phyloP scores from a whole-genome alignment of 345 rosid genomes.

The Dimocarpus longan region DNA sequence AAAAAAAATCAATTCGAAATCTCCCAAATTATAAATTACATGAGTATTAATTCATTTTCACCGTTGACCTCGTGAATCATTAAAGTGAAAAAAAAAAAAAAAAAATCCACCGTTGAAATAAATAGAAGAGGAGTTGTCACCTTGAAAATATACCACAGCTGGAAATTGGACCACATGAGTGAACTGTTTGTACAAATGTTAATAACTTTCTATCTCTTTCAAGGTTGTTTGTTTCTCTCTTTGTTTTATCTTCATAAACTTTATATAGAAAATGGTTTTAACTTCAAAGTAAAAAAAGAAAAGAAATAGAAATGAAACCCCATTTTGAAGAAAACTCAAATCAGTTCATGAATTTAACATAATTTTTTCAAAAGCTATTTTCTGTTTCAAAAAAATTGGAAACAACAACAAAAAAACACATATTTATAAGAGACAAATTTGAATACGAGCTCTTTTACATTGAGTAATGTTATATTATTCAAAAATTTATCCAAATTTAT shows the following conservation, averaged over 20 bases:
- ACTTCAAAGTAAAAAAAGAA: no score
- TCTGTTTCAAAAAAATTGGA: no score
- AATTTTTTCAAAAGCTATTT: no score
- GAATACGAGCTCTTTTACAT: no score
- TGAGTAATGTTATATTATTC: no score
- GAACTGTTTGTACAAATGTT: background rate
- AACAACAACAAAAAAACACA: no score
- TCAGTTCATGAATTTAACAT: no score
- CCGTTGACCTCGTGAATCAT: background rate
- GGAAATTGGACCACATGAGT: background rate
- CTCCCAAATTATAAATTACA: background rate
- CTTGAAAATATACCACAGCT: slow-evolving; percentile 2
- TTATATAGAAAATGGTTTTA: background rate
- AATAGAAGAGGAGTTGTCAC: background rate
- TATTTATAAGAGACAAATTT: no score
- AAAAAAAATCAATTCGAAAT: no score
- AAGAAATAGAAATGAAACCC: no score
- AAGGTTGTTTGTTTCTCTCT: background rate
- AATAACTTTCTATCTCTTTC: background rate
- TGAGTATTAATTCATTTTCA: background rate
- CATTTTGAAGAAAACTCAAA: no score
- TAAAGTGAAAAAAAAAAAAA: background rate
- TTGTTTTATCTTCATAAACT: background rate
- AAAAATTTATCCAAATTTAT: no score
- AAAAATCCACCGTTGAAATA: slow-evolving; percentile 7